Percentiles rank a stretch among this genome's conserved stretches.
Conservation (phyloP, 1,284 basidiomycete genomes). For the Phellopilus nigrolimitatus region DNA sequence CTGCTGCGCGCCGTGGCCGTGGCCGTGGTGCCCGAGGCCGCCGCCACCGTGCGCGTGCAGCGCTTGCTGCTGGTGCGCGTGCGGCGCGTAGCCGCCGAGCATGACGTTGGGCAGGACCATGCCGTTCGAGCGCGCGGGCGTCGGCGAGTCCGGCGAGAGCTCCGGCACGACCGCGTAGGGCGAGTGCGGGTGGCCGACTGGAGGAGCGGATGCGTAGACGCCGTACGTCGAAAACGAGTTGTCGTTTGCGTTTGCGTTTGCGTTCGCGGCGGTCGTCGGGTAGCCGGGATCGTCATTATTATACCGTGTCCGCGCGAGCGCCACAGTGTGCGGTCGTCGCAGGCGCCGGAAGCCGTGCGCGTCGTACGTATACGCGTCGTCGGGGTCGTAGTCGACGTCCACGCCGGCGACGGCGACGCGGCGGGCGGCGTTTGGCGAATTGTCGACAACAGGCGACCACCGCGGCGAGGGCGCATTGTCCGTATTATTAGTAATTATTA, state of each 20-base stretch:
- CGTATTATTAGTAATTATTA: not conserved
- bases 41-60: not conserved
- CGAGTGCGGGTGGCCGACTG: not conserved
- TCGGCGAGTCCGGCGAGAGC: slow-evolving; percentile 18
- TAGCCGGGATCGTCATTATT: not conserved
- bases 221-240: not conserved
- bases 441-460: too few relatives aligned
- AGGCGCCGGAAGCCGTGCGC: not conserved
- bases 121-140: not conserved
- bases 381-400: not conserved
- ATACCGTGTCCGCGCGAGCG: not conserved
- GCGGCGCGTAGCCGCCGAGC: not conserved
- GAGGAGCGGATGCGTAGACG: not conserved
- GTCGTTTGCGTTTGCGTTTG: not conserved
- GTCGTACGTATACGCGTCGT: not conserved
- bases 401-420: not conserved
- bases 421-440: not conserved
- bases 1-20: slow-evolving; percentile 2
- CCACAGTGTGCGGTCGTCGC: not conserved
- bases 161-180: not conserved
- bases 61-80: too few relatives aligned
- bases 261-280: not conserved
- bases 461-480: too few relatives aligned
- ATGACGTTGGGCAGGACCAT: not conserved
- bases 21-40: not conserved